These are phyloP conservation scores for Canavalia ensiformis DNA, from an alignment of 306 rosid genomes.

Conservation along the genomic window DNA sequence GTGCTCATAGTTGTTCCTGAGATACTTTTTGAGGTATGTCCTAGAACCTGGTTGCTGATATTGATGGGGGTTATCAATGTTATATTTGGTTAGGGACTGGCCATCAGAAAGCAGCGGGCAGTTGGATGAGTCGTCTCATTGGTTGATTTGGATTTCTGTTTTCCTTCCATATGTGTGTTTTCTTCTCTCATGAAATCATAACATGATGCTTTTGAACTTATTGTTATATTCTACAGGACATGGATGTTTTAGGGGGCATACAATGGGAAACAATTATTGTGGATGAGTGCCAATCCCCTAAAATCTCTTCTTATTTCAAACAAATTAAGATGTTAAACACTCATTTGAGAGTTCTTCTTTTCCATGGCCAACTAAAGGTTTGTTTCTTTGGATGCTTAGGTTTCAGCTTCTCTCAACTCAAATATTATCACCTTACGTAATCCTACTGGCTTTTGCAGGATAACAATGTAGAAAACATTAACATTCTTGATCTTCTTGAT, in stretches of 20 bases:
- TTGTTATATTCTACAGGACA: conserved; percentile 59
- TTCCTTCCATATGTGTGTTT: neutral
- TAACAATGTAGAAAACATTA: conserved; percentile 54
- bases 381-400: conserved; percentile 45
- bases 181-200: neutral
- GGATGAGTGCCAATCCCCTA: conserved; percentile 65
- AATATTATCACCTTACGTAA: conserved; percentile 43
- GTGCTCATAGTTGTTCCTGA: conserved; percentile 66
- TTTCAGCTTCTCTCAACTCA: conserved; percentile 28
- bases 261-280: conserved; percentile 69
- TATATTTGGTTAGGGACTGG: conserved; percentile 17
- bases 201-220: conserved; percentile 28
- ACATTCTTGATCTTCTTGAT: conserved; percentile 65
- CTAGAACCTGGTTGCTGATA: conserved; percentile 29
- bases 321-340: conserved; percentile 57
- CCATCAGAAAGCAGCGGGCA: conserved; percentile 5
- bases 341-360: conserved; percentile 65
- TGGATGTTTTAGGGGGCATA: conserved; percentile 56
- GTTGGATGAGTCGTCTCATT: conserved; percentile 41
- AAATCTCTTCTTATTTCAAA: conserved; percentile 52
- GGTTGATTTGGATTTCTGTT: conserved; percentile 18
- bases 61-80: neutral
- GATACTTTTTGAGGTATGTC: conserved; percentile 61
- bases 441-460: conserved; percentile 69
- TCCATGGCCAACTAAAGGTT: conserved; percentile 66